These are phyloP conservation scores for Heterobasidion occidentale DNA, from an alignment of 1,284 basidiomycete genomes.

Conservation along the genomic window DNA sequence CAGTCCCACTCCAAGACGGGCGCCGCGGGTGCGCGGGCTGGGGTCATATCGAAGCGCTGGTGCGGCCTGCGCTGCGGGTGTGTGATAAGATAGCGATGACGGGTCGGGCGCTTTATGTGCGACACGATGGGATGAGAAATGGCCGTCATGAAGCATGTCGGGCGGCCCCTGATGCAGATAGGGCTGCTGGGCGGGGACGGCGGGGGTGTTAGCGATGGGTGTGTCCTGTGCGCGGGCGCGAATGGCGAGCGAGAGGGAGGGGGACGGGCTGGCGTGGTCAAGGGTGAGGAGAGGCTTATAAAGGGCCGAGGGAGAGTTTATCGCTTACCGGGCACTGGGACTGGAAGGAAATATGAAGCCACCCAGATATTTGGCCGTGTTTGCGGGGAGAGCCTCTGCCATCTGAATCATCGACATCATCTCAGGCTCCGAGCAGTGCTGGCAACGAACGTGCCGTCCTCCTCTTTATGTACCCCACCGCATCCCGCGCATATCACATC, in stretches of 20 bases:
- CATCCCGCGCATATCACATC: background rate
- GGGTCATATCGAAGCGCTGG: background rate
- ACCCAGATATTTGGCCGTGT: background rate
- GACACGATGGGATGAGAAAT: background rate
- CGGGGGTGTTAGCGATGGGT: background rate
- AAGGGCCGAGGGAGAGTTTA: background rate
- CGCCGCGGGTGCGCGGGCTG: background rate
- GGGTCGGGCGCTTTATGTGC: constrained; percentile 4
- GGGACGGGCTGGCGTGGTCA: background rate
- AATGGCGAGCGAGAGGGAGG: background rate
- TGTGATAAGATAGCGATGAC: background rate
- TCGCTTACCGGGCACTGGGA: background rate
- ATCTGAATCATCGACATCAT: background rate
- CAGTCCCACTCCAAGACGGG: constrained; percentile 52
- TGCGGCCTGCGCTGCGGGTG: background rate
- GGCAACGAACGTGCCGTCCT: background rate
- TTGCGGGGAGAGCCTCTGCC: background rate
- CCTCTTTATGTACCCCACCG: background rate
- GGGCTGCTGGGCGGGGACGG: background rate
- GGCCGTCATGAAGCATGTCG: constrained; percentile 11
- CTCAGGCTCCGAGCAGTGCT: background rate
- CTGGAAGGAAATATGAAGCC: background rate
- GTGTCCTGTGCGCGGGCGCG: background rate
- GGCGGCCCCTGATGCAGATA: background rate
- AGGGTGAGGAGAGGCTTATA: background rate